phyloP scores from a whole-genome alignment of 225 moss, liverwort and hornwort genomes.

The Asterella californica region DNA sequence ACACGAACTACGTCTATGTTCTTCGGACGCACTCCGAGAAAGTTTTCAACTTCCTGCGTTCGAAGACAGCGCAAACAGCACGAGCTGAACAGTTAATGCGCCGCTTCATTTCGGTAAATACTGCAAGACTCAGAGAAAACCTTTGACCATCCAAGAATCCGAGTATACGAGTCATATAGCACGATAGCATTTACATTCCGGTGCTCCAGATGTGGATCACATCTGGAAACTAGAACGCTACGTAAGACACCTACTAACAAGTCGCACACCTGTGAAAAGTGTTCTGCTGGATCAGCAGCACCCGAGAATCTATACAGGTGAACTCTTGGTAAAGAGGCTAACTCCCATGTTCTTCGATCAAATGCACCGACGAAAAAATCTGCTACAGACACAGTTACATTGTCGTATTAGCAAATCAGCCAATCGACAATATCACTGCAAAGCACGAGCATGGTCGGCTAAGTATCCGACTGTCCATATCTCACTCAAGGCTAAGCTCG shows the following conservation, averaged over 20 bases:
- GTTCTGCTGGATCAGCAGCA: conserved; percentile 50
- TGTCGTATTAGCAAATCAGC: neutral
- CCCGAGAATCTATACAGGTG: conserved; percentile 76
- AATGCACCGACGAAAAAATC: conserved; percentile 69
- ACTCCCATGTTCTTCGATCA: conserved; percentile 53
- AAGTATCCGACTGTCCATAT: too few relatives aligned
- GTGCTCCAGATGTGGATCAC: neutral
- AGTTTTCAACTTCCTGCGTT: conserved; percentile 62
- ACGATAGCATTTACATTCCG: neutral
- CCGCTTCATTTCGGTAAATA: neutral
- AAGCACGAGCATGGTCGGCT: neutral
- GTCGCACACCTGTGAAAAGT: conserved; percentile 56
- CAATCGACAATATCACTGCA: neutral
- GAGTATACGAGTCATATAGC: neutral
- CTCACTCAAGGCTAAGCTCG: neutral
- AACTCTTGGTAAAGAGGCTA: conserved; percentile 51
- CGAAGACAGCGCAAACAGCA: neutral
- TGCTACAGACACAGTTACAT: conserved; percentile 25
- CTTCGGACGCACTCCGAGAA: conserved; percentile 44
- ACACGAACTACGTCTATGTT: conserved; percentile 57
- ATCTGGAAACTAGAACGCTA: neutral
- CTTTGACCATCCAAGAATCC: neutral
- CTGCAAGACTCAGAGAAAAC: neutral
- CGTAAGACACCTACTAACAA: neutral
- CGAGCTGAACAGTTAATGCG: neutral